Percentiles rank a stretch among this genome's conserved stretches.
Evolutionary conservation across 257 asterid species (phyloP).

Genomic region (Verbena officinalis): DNA sequence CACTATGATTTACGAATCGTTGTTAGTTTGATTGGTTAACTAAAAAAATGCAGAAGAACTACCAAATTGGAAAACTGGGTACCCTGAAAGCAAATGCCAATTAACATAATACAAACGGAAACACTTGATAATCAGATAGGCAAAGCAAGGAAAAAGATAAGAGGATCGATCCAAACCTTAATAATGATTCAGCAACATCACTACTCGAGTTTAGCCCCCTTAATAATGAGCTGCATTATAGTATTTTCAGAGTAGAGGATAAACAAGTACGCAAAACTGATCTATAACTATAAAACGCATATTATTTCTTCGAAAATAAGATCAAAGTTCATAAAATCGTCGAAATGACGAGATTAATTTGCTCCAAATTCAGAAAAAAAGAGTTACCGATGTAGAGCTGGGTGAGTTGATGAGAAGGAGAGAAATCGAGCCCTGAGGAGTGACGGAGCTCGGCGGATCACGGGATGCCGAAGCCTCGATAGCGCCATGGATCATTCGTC

Average conservation of each 20-base stretch:
- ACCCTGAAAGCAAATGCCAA: not conserved
- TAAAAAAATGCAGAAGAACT: constrained; percentile 16
- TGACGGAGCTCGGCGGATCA: constrained; percentile 74
- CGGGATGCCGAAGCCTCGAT: constrained; percentile 83
- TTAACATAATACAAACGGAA: constrained; percentile 4
- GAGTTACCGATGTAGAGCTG: constrained; percentile 55
- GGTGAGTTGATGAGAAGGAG: constrained; percentile 49
- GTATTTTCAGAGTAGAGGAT: constrained; percentile 29
- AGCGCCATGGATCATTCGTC: constrained; percentile 84
- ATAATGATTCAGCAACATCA: constrained; percentile 45
- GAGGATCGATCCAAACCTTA: constrained; percentile 51
- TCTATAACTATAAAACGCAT: too few relatives aligned
- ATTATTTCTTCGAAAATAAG: not conserved
- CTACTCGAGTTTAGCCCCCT: constrained; percentile 47
- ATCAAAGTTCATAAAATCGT: constrained; percentile 12
- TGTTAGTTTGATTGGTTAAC: not conserved
- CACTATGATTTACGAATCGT: constrained; percentile 11
- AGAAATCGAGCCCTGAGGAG: constrained; percentile 69
- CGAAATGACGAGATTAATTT: constrained; percentile 22
- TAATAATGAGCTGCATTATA: constrained; percentile 54
- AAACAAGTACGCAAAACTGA: constrained; percentile 12
- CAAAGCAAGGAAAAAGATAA: constrained; percentile 14
- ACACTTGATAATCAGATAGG: constrained; percentile 3
- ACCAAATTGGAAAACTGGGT: not conserved
- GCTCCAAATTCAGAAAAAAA: constrained; percentile 27